phyloP scores from a whole-genome alignment of 1,284 basidiomycete genomes.

The Clitocybe nebularis region DNA sequence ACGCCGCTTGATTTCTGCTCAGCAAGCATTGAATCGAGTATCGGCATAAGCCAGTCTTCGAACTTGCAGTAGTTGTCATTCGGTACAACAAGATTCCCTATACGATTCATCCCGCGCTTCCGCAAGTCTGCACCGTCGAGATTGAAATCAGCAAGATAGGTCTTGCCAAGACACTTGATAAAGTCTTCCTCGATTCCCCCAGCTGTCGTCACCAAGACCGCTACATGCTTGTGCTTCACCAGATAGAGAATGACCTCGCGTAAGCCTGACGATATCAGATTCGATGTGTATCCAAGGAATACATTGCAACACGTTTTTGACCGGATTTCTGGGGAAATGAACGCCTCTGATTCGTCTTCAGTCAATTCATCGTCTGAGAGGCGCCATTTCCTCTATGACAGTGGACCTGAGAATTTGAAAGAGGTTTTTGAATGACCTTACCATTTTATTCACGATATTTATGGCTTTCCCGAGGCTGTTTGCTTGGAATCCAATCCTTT shows the following conservation, averaged over 20 bases:
- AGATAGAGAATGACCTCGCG: slow-evolving; percentile 92
- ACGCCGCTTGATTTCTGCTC: slow-evolving; percentile 79
- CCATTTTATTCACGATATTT: slow-evolving; percentile 89
- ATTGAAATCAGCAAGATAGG: slow-evolving; percentile 92
- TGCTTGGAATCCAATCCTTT: slow-evolving; percentile 94
- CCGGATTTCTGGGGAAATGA: slow-evolving; percentile 54
- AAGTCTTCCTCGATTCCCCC: slow-evolving; percentile 99
- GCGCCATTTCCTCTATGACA: slow-evolving; percentile 69
- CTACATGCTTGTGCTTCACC: slow-evolving; percentile 90
- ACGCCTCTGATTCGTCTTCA: slow-evolving; percentile 68
- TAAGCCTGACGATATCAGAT: slow-evolving; percentile 96
- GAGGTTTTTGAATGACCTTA: slow-evolving; percentile 26
- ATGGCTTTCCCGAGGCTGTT: slow-evolving; percentile 88
- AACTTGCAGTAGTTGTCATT: slow-evolving; percentile 99
- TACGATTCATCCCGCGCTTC: slow-evolving; percentile 89
- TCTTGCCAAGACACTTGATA: slow-evolving; percentile 97
- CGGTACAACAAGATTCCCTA: slow-evolving; percentile 96
- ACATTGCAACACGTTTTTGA: slow-evolving; percentile 76
- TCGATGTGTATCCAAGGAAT: slow-evolving; percentile 98
- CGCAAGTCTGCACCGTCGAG: slow-evolving; percentile 89
- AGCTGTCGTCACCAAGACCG: slow-evolving; percentile 93
- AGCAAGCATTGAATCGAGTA: slow-evolving; percentile 86
- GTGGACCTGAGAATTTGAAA: slow-evolving; percentile 10
- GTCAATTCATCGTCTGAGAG: slow-evolving; percentile 75
- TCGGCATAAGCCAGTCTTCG: slow-evolving; percentile 97